Conservation (phyloP, 495 filamentous ascomycete genomes). For the Penicillium desertorum region DNA sequence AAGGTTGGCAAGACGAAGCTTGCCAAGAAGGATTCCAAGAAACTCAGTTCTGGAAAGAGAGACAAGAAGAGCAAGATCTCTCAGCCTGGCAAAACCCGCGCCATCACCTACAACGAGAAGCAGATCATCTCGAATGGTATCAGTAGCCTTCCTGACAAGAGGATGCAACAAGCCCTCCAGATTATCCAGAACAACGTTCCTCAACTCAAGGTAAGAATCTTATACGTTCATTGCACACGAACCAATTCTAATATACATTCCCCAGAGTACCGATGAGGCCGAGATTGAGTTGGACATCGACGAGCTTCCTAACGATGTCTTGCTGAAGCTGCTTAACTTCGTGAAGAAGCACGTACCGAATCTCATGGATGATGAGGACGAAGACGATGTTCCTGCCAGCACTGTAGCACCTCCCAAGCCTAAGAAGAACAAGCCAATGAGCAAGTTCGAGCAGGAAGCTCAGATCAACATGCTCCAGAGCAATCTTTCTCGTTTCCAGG, state of each 20-base stretch:
- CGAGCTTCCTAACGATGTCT: slow-evolving; percentile 68
- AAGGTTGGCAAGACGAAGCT: slow-evolving; percentile 54
- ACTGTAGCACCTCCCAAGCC: slow-evolving; percentile 59
- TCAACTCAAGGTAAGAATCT: slow-evolving; percentile 59
- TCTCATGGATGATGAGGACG: slow-evolving; percentile 50
- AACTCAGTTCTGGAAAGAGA: slow-evolving; percentile 51
- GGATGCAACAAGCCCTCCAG: slow-evolving; percentile 75
- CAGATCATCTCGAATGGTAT: slow-evolving; percentile 82
- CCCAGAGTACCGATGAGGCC: slow-evolving; percentile 68
- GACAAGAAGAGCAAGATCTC: slow-evolving; percentile 49
- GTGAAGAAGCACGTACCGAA: slow-evolving; percentile 66
- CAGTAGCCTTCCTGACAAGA: slow-evolving; percentile 65
- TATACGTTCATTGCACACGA: slow-evolving; percentile 1
- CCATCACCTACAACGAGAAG: slow-evolving; percentile 74
- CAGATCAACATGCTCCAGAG: slow-evolving; percentile 76
- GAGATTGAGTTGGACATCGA: slow-evolving; percentile 93
- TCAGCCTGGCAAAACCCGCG: slow-evolving; percentile 52
- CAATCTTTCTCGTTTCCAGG: slow-evolving; percentile 51
- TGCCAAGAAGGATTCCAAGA: slow-evolving; percentile 55
- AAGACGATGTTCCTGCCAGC: slow-evolving; percentile 45
- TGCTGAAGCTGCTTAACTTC: slow-evolving; percentile 73
- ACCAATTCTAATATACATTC: slow-evolving; percentile 19
- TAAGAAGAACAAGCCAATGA: slow-evolving; percentile 99
- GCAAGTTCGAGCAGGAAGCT: slow-evolving; percentile 85
- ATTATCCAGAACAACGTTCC: slow-evolving; percentile 89